These are phyloP conservation scores for Amanita phalloides DNA, from an alignment of 768 basidiomycete genomes.

Conservation along the genomic window DNA sequence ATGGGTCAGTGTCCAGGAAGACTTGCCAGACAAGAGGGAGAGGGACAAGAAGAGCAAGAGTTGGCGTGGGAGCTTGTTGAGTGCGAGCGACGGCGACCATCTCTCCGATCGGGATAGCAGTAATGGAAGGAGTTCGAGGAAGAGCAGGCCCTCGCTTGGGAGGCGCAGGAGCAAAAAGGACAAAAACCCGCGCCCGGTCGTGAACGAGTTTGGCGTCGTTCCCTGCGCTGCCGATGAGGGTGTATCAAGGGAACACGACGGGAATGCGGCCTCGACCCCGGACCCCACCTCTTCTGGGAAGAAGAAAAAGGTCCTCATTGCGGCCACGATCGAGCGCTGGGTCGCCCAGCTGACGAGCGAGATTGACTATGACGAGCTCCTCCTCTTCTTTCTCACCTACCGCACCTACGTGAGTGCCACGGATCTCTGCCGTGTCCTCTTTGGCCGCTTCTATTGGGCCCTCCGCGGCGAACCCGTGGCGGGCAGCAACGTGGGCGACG, in stretches of 20 bases:
- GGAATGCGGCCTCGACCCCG: not conserved
- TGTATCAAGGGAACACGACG: not conserved
- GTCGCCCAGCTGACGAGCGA: constrained; percentile 85
- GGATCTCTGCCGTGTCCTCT: constrained; percentile 73
- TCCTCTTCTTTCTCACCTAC: constrained; percentile 90
- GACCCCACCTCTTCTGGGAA: constrained; percentile 11
- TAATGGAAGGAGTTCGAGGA: constrained; percentile 22
- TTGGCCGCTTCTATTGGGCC: constrained; percentile 87
- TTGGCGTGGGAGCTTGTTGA: constrained; percentile 1
- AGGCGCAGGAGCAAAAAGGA: constrained; percentile 20
- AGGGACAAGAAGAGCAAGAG: not conserved
- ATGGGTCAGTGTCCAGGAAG: constrained; percentile 20
- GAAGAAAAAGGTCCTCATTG: constrained; percentile 52
- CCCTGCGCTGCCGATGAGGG: not conserved
- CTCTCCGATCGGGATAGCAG: constrained; percentile 23
- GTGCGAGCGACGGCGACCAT: constrained; percentile 8
- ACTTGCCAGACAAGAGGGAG: not conserved
- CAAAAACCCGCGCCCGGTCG: constrained; percentile 8
- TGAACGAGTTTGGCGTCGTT: constrained; percentile 5
- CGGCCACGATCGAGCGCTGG: constrained; percentile 90
- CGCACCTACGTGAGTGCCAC: constrained; percentile 73
- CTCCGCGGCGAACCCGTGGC: constrained; percentile 22
- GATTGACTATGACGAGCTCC: constrained; percentile 76
- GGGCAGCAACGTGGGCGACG: constrained; percentile 28
- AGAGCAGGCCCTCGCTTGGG: constrained; percentile 16